Conservation (phyloP, 306 rosid genomes). For the Abrus pulchellus region DNA sequence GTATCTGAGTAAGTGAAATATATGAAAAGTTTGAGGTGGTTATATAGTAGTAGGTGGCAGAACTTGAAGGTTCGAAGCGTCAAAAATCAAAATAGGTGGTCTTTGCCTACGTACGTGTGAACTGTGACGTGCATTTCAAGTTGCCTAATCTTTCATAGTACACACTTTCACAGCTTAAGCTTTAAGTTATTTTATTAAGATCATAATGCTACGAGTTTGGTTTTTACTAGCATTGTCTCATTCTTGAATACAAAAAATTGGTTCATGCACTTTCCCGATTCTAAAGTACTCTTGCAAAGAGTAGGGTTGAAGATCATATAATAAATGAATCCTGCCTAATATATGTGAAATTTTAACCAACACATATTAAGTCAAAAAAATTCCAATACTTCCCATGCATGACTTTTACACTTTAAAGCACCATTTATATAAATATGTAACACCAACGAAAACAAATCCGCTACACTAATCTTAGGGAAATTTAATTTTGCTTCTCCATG, state of each 20-base stretch:
- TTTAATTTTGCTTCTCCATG: conserved; percentile 15
- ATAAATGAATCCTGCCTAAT: conserved; percentile 16
- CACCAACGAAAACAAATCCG: conserved; percentile 21
- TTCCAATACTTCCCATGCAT: conserved; percentile 1
- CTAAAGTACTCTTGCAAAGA: background rate
- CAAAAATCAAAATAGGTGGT: conserved; percentile 33
- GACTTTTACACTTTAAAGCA: background rate
- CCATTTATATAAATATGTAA: background rate
- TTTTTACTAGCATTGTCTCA: background rate
- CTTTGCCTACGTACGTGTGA: conserved; percentile 49
- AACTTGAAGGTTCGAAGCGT: conserved; percentile 44
- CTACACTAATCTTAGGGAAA: background rate
- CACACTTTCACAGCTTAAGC: background rate
- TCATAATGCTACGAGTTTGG: background rate
- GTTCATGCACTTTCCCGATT: conserved; percentile 17
- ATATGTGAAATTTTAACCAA: conserved; percentile 55
- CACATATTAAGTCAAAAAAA: conserved; percentile 34
- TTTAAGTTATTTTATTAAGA: background rate
- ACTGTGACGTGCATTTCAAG: conserved; percentile 67
- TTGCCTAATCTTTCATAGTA: conserved; percentile 38
- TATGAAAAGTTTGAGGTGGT: conserved; percentile 56
- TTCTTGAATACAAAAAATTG: conserved; percentile 11
- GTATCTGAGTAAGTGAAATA: conserved; percentile 38
- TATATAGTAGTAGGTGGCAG: conserved; percentile 59
- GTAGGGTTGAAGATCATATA: background rate